phyloP scores from a whole-genome alignment of 192 early-diverging fungal species.

The Podila verticillata region DNA sequence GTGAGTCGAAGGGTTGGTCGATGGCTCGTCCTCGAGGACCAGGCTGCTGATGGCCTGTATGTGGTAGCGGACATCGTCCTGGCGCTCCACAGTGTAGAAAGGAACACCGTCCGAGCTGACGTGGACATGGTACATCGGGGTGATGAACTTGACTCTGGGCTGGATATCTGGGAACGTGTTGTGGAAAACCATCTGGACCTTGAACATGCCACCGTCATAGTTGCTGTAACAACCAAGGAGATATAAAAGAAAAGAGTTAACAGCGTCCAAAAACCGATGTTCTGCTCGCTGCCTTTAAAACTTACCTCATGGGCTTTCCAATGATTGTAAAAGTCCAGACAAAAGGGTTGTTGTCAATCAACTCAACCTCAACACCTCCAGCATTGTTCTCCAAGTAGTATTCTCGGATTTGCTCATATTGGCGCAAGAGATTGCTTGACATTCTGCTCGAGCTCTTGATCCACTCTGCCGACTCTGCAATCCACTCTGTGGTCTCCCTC shows the following conservation, averaged over 20 bases:
- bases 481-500: slow-evolving; percentile 63
- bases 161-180: slow-evolving; percentile 62
- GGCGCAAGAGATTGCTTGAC: slow-evolving; percentile 60
- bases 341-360: slow-evolving; percentile 64
- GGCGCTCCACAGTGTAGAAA: slow-evolving; percentile 62
- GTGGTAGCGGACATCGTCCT: slow-evolving; percentile 65
- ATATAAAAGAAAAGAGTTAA: not conserved
- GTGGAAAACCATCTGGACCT: slow-evolving; percentile 63
- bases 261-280: not conserved
- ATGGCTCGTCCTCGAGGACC: slow-evolving; percentile 52
- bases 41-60: slow-evolving; percentile 55
- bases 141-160: slow-evolving; percentile 62
- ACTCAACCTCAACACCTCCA: slow-evolving; percentile 58
- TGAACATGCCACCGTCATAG: slow-evolving; percentile 72
- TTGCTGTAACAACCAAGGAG: slow-evolving; percentile 24
- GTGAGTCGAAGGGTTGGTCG: slow-evolving; percentile 46
- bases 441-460: slow-evolving; percentile 58
- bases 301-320: slow-evolving; percentile 58
- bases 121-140: slow-evolving; percentile 70
- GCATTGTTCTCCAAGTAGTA: slow-evolving; percentile 54
- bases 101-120: slow-evolving; percentile 67
- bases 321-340: slow-evolving; percentile 64
- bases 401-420: slow-evolving; percentile 66
- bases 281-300: not conserved
- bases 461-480: slow-evolving; percentile 53